These are phyloP conservation scores for Thielaviopsis cerberus DNA, from an alignment of 2,329 filamentous ascomycete genomes.

Conservation along the genomic window DNA sequence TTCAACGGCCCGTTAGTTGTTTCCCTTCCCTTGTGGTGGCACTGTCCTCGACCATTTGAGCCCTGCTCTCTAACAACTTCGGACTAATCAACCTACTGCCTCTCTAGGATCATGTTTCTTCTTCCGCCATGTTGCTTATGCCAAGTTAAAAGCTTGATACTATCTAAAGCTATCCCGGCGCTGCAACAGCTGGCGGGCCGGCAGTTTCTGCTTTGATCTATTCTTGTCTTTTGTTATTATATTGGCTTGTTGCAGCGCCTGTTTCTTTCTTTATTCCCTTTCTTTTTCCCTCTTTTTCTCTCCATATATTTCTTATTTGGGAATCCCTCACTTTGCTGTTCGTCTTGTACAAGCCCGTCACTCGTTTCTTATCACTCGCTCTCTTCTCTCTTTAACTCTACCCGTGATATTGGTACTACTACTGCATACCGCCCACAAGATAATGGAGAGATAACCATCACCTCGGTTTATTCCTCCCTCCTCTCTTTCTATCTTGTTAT, in stretches of 20 bases:
- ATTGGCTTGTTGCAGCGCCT: background rate
- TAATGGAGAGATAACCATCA: background rate
- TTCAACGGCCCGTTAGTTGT: constrained; percentile 2
- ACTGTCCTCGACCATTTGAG: background rate
- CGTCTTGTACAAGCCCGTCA: too few species aligned
- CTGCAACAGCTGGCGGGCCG: background rate
- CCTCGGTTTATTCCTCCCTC: background rate
- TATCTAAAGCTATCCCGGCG: too few species aligned
- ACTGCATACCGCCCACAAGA: background rate
- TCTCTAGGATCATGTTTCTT: too few species aligned
- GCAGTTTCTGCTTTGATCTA: background rate
- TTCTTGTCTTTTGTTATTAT: background rate
- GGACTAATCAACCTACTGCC: too few species aligned
- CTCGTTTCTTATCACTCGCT: background rate
- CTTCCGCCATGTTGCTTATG: too few species aligned
- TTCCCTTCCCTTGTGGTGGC: too few species aligned
- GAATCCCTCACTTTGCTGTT: too few species aligned
- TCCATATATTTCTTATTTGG: background rate
- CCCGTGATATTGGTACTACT: background rate
- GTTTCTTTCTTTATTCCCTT: background rate
- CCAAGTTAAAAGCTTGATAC: too few species aligned
- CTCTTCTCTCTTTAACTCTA: background rate
- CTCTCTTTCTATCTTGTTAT: background rate
- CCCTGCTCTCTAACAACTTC: too few species aligned
- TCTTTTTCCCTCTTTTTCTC: background rate